phyloP scores from a whole-genome alignment of 2,329 filamentous ascomycete genomes.

The Talaromyces sp. region DNA sequence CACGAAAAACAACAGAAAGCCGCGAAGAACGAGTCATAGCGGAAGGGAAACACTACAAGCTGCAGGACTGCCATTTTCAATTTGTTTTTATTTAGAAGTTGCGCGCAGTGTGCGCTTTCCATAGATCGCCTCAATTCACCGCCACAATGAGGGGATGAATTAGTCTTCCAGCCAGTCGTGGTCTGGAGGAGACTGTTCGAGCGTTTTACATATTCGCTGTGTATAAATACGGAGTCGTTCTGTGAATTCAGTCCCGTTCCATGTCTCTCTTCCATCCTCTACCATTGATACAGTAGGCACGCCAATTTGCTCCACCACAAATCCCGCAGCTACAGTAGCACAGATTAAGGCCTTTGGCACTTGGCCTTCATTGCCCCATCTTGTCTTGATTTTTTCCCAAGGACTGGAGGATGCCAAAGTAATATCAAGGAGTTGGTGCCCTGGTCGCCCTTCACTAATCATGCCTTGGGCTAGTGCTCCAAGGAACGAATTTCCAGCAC shows the following conservation, averaged over 20 bases:
- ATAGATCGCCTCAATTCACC: conserved; percentile 32
- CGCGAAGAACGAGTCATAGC: conserved; percentile 36
- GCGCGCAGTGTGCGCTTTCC: conserved; percentile 28
- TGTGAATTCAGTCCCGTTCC: conserved; percentile 42
- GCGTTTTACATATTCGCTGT: conserved; percentile 34
- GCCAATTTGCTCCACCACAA: conserved; percentile 91
- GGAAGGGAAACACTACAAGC: conserved; percentile 13
- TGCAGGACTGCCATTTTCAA: background rate
- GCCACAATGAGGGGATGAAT: conserved; percentile 21
- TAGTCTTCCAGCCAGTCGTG: conserved; percentile 26
- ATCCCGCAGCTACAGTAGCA: conserved; percentile 79
- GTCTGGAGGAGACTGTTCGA: conserved; percentile 33
- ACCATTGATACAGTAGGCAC: conserved; percentile 51
- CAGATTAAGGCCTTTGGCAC: conserved; percentile 66
- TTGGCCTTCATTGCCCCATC: conserved; percentile 43
- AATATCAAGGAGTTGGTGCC: conserved; percentile 24
- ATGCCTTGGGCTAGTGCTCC: conserved; percentile 56
- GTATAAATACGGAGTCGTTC: conserved; percentile 41
- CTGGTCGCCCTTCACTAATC: conserved; percentile 36
- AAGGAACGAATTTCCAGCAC: conserved; percentile 87
- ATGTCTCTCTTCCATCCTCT: conserved; percentile 31
- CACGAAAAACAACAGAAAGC: conserved; percentile 51
- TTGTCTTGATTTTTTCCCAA: conserved; percentile 41
- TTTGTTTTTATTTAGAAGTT: conserved; percentile 20
- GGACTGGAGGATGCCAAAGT: conserved; percentile 45